These are phyloP conservation scores for Venturia carpophila DNA, from an alignment of 2,329 filamentous ascomycete species.

Conservation along the genomic window DNA sequence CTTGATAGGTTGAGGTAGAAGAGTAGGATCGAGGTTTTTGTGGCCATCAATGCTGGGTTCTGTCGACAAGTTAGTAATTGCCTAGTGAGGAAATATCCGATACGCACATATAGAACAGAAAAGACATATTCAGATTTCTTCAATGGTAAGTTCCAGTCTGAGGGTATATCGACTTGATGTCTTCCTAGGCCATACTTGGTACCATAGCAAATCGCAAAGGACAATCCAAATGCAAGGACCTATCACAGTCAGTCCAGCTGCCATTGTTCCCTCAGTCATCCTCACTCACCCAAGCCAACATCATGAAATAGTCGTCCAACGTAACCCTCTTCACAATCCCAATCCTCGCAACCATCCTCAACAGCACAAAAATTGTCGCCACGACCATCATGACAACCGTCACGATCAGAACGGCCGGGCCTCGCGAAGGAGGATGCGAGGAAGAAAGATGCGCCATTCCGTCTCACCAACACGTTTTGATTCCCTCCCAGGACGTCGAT, in stretches of 20 bases:
- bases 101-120: conserved; percentile 50
- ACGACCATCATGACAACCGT: conserved; percentile 61
- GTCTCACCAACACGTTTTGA: not conserved
- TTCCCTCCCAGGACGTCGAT: not conserved
- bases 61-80: conserved; percentile 29
- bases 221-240: conserved; percentile 57
- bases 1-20: conserved; percentile 82
- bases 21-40: conserved; percentile 84
- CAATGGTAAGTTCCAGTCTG: conserved; percentile 43
- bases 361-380: conserved; percentile 65
- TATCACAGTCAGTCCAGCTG: conserved; percentile 12
- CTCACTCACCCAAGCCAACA: conserved; percentile 60
- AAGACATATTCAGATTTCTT: conserved; percentile 53
- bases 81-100: conserved; percentile 13
- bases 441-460: conserved; percentile 5
- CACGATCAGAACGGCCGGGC: conserved; percentile 59
- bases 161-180: conserved; percentile 53
- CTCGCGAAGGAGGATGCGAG: conserved; percentile 32
- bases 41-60: conserved; percentile 84
- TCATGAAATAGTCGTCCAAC: conserved; percentile 74
- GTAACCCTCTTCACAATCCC: conserved; percentile 64
- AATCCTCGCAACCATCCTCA: conserved; percentile 64
- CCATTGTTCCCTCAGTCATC: not conserved
- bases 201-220: conserved; percentile 58
- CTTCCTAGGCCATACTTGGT: conserved; percentile 59